Evolutionary conservation across 192 early-diverging fungal genomes (phyloP), one percentile per base, ranked within the genome.

Genomic region (Podila verticillata): DNA sequence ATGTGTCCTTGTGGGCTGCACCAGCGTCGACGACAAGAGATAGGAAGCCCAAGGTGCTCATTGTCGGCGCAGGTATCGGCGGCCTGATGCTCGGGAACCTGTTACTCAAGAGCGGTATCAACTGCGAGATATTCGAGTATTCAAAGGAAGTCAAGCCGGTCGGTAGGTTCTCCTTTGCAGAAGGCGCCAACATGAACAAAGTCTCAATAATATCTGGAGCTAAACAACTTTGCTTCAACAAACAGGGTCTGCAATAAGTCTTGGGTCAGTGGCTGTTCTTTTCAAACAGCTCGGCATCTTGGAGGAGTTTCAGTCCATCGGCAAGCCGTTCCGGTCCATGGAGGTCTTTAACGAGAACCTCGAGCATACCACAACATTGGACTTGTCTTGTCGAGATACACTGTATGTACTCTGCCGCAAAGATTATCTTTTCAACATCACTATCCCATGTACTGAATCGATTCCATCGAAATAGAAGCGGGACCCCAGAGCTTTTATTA

Each of bases 81-180:
- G 48, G 48, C 20, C 48, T 48, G 20, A 48, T 20, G 15, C 20
- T 48, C 15, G 48, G 15, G 15, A 48, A 19, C 48, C 48, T 48
- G 12, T 20, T 48, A 19, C 48, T 19, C 20, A 48, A 48, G 9
- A 20, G 15, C 5, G 49, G 51, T 9, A 35, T 66, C 3, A 30
- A 48, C 49, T 56, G 29, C n/a, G 29, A 56, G 29, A 56, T 66
- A 7, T 57, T 49, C n/a, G 65, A 66, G 29, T 13, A 48, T 54
- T 22, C 65, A 8, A 4, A 30, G 7, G 30, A 66, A 7, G 51
- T 66, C 28, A 66, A 56, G 22, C 51, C 65, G 7, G 48, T 66
- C 20, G 65, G 65, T 66, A 66, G 24, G 30, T 2, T 20, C 48
- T 48, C 9, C 48, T 48, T 19, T 2, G 3, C 48, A 19, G 48